Evolutionary conservation across 805 yeast genomes (phyloP).

Genomic region (Candida anglica): DNA sequence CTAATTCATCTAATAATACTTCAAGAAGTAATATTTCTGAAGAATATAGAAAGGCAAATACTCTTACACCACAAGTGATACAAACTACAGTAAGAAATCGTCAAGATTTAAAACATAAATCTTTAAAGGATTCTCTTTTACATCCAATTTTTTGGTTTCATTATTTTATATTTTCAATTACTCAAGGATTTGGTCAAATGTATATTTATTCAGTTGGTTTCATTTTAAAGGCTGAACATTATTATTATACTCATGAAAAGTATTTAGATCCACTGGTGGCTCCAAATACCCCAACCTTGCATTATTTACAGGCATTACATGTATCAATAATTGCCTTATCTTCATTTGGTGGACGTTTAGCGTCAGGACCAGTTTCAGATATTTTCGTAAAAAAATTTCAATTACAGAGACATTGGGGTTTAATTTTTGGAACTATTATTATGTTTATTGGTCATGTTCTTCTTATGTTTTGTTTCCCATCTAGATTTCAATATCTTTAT

Average conservation of each 20-base stretch:
- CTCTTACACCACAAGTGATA: background rate
- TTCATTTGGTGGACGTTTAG: constrained; percentile 27
- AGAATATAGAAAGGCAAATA: background rate
- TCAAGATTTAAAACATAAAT: constrained; percentile 11
- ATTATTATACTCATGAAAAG: constrained; percentile 11
- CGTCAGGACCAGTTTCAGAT: constrained; percentile 30
- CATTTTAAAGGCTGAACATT: constrained; percentile 24
- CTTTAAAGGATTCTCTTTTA: constrained; percentile 16
- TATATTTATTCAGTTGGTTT: constrained; percentile 32
- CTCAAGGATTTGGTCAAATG: constrained; percentile 38
- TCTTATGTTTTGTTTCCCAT: constrained; percentile 12
- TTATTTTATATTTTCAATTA: constrained; percentile 22
- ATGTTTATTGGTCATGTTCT: constrained; percentile 28
- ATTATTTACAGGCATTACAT: constrained; percentile 26
- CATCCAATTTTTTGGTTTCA: constrained; percentile 31
- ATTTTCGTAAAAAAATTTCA: constrained; percentile 17
- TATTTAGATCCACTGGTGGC: background rate
- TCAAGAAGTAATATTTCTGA: background rate
- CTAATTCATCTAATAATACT: background rate
- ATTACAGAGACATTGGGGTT: constrained; percentile 30
- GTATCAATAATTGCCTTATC: constrained; percentile 29
- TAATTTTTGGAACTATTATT: constrained; percentile 21
- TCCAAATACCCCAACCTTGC: constrained; percentile 11
- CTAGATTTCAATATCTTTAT: constrained; percentile 8
- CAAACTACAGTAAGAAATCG: background rate